phyloP scores from a whole-genome alignment of 2,329 filamentous ascomycete genomes.

The Calonectria ilicicola region DNA sequence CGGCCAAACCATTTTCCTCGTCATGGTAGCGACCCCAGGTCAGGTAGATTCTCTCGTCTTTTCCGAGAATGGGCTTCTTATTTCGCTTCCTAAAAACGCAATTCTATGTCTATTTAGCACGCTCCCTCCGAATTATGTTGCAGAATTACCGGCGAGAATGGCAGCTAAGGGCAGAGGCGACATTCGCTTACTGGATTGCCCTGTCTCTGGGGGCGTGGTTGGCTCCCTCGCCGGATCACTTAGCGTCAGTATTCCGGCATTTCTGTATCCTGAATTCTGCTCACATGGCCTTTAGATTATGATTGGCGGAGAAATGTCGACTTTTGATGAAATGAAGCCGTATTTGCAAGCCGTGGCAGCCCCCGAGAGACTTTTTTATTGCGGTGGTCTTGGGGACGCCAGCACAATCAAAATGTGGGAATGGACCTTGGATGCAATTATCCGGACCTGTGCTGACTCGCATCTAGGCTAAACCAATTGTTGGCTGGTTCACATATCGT shows the following conservation, averaged over 20 bases:
- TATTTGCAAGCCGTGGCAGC: neutral
- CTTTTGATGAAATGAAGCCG: neutral
- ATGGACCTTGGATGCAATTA: neutral
- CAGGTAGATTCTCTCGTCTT: neutral
- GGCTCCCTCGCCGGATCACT: neutral
- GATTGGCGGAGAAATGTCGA: neutral
- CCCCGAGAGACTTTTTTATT: neutral
- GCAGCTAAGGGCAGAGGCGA: neutral
- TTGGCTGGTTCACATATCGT: neutral
- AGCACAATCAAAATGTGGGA: conserved; percentile 1
- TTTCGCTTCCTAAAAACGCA: neutral
- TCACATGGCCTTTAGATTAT: neutral
- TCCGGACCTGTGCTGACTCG: neutral
- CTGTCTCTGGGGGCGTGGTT: neutral
- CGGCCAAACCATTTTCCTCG: neutral
- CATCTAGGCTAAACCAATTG: neutral
- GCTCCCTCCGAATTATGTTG: neutral
- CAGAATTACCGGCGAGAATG: neutral
- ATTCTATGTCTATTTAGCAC: neutral
- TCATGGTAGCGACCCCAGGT: neutral
- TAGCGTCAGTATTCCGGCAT: neutral
- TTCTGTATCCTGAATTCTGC: neutral
- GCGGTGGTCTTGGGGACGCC: neutral
- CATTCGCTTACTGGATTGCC: neutral
- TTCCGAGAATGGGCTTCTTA: neutral